phyloP scores from a whole-genome alignment of 2,329 filamentous ascomycete species.

The Colletotrichum abscissum region DNA sequence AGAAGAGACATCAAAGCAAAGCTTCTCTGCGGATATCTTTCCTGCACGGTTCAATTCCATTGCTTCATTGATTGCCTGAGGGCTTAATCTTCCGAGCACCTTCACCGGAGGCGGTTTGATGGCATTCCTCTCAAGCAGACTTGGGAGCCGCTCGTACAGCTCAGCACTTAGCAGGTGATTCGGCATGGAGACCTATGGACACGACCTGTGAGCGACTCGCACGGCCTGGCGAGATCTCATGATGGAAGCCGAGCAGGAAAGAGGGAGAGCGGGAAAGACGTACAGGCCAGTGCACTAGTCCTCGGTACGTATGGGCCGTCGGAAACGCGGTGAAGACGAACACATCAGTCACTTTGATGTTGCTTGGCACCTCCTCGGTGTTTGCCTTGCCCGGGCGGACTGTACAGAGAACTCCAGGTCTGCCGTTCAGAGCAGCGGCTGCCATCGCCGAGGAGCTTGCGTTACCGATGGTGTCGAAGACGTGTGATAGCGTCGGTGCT shows the following conservation, averaged over 20 bases:
- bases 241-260: no score
- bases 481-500: neutral
- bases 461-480: neutral
- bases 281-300: neutral
- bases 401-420: neutral
- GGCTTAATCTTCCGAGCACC: no score
- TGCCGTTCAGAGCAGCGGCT: neutral
- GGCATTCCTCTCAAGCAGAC: no score
- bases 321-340: neutral
- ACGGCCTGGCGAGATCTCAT: neutral
- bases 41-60: no score
- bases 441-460: neutral
- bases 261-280: no score
- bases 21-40: no score
- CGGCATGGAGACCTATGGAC: no score
- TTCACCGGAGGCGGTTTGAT: no score
- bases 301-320: neutral
- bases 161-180: no score
- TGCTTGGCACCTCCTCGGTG: neutral
- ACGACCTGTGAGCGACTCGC: neutral
- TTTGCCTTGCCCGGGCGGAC: neutral
- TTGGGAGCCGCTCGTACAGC: no score
- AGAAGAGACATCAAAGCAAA: no score
- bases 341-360: neutral
- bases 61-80: no score